Conservation (phyloP, 2,329 filamentous ascomycete species). For the Emergomyces africanus region DNA sequence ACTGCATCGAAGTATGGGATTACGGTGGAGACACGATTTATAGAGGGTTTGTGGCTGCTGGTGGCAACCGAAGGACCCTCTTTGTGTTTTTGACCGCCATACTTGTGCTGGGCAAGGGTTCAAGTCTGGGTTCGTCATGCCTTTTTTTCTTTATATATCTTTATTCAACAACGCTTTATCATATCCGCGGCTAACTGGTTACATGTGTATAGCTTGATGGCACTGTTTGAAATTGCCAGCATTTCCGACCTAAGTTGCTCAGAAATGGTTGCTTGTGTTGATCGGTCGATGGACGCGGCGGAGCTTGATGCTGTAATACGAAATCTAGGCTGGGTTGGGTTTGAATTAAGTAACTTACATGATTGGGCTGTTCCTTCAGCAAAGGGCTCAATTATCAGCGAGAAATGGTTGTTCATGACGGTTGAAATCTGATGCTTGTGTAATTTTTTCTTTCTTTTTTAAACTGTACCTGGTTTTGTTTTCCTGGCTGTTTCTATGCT, state of each 20-base stretch:
- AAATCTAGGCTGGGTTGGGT: conserved; percentile 87
- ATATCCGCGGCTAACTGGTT: conserved; percentile 17
- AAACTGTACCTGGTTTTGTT: neutral
- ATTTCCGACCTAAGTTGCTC: conserved; percentile 58
- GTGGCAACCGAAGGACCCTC: conserved; percentile 57
- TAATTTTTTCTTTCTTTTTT: too few relatives aligned
- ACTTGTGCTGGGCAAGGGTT: conserved; percentile 57
- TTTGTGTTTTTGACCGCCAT: conserved; percentile 79
- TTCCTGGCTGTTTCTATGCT: neutral
- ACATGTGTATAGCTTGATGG: conserved; percentile 53
- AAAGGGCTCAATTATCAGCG: conserved; percentile 52
- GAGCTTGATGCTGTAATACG: conserved; percentile 58
- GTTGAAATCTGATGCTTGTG: conserved; percentile 57
- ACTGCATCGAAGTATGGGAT: conserved; percentile 43
- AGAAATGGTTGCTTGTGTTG: conserved; percentile 68
- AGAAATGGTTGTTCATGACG: conserved; percentile 72
- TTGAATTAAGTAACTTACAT: conserved; percentile 68
- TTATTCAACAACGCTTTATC: neutral
- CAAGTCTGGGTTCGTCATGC: conserved; percentile 64
- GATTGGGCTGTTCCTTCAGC: conserved; percentile 49
- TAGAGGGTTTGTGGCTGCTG: conserved; percentile 67
- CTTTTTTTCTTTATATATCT: neutral
- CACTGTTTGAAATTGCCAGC: conserved; percentile 77
- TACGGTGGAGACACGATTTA: conserved; percentile 75
- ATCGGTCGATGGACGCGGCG: conserved; percentile 51